phyloP scores from a whole-genome alignment of 169 alveolate genomes.

The Theileria parva region DNA sequence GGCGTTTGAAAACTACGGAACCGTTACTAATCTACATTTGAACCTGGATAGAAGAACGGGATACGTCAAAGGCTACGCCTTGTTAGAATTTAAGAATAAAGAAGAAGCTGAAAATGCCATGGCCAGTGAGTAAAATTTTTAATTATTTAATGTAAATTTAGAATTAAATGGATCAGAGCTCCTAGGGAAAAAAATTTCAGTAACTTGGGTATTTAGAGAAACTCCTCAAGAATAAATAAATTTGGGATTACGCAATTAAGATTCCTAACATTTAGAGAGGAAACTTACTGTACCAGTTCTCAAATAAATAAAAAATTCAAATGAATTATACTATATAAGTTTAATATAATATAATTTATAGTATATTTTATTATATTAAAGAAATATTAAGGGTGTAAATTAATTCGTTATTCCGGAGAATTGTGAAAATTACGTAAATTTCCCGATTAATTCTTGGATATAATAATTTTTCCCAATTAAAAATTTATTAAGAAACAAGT shows the following conservation, averaged over 20 bases:
- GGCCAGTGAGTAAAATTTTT: conserved; percentile 57
- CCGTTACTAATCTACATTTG: conserved; percentile 86
- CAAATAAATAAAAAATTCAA: neutral
- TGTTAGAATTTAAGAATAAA: conserved; percentile 81
- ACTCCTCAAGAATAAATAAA: neutral
- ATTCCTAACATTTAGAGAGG: neutral
- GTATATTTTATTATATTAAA: too few relatives aligned
- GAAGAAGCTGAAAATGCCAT: conserved; percentile 84
- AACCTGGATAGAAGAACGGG: conserved; percentile 93
- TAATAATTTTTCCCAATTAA: too few relatives aligned
- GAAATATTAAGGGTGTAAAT: neutral
- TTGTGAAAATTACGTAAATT: neutral
- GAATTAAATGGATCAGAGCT: conserved; percentile 58
- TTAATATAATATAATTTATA: too few relatives aligned
- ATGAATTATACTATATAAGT: neutral
- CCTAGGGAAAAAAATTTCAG: conserved; percentile 45
- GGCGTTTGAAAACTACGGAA: conserved; percentile 86
- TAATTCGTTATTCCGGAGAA: neutral
- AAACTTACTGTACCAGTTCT: neutral
- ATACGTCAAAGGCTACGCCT: conserved; percentile 89
- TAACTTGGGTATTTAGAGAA: conserved; percentile 55
- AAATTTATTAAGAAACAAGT: neutral
- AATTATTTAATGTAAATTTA: conserved; percentile 13
- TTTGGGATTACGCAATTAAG: neutral
- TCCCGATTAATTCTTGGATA: too few relatives aligned